A percentile compares a stretch with the other conserved stretches of the same genome.
These are phyloP conservation scores for Mortierella sp. DNA, from an alignment of 371 early-diverging fungal genomes.

Conservation along the genomic window DNA sequence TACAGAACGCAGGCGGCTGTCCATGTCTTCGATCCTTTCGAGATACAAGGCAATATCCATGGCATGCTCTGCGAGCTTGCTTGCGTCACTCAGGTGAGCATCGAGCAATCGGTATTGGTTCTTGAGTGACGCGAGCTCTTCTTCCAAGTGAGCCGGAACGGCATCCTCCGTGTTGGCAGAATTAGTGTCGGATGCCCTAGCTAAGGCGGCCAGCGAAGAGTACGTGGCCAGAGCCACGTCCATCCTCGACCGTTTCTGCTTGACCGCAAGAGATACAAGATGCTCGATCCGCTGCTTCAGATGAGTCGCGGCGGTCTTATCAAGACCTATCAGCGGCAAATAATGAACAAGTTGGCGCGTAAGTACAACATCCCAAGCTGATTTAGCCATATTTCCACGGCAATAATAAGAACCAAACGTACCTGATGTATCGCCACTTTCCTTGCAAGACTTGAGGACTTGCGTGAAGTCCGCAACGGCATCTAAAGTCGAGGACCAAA, in stretches of 20 bases:
- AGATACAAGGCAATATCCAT: slow-evolving; percentile 26
- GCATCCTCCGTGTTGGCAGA: not conserved
- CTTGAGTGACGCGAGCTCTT: slow-evolving; percentile 29
- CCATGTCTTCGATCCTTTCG: slow-evolving; percentile 21
- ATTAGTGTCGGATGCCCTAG: not conserved
- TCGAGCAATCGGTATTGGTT: slow-evolving; percentile 27
- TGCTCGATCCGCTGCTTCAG: slow-evolving; percentile 31
- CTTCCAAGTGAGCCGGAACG: slow-evolving; percentile 18
- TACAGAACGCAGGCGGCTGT: slow-evolving; percentile 15
- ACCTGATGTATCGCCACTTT: slow-evolving; percentile 39
- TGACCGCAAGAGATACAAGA: slow-evolving; percentile 20
- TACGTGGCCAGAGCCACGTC: slow-evolving; percentile 19
- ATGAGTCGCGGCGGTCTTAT: slow-evolving; percentile 17
- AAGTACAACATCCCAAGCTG: too few species aligned
- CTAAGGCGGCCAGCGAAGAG: slow-evolving; percentile 16
- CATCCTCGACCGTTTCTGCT: slow-evolving; percentile 18
- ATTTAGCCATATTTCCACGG: not conserved
- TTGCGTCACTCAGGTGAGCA: slow-evolving; percentile 19
- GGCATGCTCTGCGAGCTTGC: slow-evolving; percentile 30
- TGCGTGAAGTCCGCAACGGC: slow-evolving; percentile 24
- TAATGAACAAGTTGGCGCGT: too few species aligned
- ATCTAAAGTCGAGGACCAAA: slow-evolving; percentile 17
- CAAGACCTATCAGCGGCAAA: slow-evolving; percentile 21
- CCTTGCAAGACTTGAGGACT: slow-evolving; percentile 21
- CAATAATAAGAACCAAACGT: not conserved